Evolutionary conservation across 23 red algal genomes (phyloP).

Genomic region (Gracilaria gracilis): DNA sequence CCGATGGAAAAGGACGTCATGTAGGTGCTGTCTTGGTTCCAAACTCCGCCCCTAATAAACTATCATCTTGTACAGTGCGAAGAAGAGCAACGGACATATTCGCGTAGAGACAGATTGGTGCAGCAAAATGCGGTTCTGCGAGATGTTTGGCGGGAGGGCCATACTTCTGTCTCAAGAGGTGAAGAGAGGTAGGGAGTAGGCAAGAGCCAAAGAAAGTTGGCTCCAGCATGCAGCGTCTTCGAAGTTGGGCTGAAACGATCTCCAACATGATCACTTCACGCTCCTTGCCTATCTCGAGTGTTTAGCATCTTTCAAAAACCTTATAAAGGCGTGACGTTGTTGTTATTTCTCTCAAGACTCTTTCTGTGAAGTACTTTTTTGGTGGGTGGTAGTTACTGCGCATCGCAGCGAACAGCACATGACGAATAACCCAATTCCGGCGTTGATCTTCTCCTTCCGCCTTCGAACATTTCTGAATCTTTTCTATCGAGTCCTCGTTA

Average conservation of each 20-base stretch:
- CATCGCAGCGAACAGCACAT: slow-evolving; percentile 63
- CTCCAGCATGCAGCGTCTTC: no score
- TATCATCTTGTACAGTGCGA: neutral
- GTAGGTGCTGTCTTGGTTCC: neutral
- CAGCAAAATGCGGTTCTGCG: neutral
- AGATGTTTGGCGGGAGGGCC: neutral
- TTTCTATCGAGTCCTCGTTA: neutral
- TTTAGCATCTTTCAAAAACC: slow-evolving; percentile 93
- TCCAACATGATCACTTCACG: no score
- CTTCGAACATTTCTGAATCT: neutral
- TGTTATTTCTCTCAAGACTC: slow-evolving; percentile 77
- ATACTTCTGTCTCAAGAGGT: neutral
- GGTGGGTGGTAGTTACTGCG: slow-evolving; percentile 73
- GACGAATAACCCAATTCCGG: slow-evolving; percentile 67
- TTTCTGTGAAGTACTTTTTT: slow-evolving; percentile 48
- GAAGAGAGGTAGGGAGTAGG: neutral
- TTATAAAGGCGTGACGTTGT: slow-evolving; percentile 76
- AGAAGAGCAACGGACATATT: neutral
- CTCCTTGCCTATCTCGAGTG: neutral
- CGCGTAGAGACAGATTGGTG: neutral
- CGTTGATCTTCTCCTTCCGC: neutral
- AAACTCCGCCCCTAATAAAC: neutral
- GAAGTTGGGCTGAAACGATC: no score
- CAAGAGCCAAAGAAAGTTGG: neutral
- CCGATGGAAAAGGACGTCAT: neutral